Evolutionary conservation across 1,284 basidiomycete genomes (phyloP).

Genomic region (Cryptococcus hybrid): DNA sequence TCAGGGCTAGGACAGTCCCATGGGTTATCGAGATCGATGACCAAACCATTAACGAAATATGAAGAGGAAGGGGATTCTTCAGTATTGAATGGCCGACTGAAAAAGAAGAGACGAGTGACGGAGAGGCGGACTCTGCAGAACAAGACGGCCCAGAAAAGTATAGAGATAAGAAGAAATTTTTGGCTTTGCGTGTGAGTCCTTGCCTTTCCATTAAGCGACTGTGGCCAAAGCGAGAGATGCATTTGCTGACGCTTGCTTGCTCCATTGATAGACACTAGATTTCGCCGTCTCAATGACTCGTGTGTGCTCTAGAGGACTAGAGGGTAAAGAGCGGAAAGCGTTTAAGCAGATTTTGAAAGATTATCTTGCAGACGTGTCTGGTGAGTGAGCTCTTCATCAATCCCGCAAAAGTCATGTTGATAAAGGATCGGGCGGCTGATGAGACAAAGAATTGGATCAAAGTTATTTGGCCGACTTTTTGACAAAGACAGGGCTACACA

Average conservation of each 20-base stretch:
- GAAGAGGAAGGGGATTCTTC: too few relatives aligned
- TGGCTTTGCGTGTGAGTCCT: neutral
- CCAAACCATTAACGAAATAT: too few relatives aligned
- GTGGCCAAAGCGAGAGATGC: too few relatives aligned
- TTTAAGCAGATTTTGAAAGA: neutral
- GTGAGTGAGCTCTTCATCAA: neutral
- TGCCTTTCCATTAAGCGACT: neutral
- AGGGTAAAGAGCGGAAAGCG: neutral
- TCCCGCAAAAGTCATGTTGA: too few relatives aligned
- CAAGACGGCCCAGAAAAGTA: conserved; percentile 11
- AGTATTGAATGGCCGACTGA: neutral
- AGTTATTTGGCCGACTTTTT: too few relatives aligned
- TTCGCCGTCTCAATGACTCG: neutral
- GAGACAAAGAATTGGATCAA: too few relatives aligned
- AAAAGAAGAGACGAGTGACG: neutral
- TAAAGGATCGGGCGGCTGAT: too few relatives aligned
- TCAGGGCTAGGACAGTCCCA: too few relatives aligned
- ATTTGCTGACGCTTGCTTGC: too few relatives aligned
- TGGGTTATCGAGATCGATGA: too few relatives aligned
- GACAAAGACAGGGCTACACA: too few relatives aligned
- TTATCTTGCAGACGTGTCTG: neutral
- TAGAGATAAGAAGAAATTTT: conserved; percentile 4
- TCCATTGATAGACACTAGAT: neutral
- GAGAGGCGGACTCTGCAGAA: conserved; percentile 7
- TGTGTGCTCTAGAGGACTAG: neutral